A percentile compares a stretch with the other conserved stretches of the same genome.
These are phyloP conservation scores for Hamamelis virginiana DNA, from an alignment of 164 flowering plant species.

Conservation along the genomic window DNA sequence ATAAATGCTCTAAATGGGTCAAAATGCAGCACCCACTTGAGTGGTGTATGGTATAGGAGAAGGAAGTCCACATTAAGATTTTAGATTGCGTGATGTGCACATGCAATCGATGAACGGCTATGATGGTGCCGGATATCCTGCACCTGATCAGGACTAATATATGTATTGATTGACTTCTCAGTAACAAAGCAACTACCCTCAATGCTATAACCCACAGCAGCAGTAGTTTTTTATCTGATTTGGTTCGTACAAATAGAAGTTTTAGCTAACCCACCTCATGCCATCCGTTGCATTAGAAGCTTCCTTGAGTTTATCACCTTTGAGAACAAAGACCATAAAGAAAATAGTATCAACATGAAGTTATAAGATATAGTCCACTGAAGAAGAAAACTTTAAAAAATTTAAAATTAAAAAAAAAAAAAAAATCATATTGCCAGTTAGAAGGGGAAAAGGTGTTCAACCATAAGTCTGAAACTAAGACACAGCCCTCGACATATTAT, in stretches of 20 bases:
- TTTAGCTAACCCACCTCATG: conserved; percentile 36
- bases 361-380: background rate
- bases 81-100: background rate
- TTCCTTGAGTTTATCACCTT: conserved; percentile 39
- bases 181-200: background rate
- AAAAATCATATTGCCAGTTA: background rate
- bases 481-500: too few species aligned
- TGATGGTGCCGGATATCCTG: too few species aligned
- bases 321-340: conserved; percentile 10
- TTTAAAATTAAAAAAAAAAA: background rate
- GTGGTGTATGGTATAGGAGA: background rate
- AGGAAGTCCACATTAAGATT: background rate
- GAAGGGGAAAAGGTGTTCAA: background rate
- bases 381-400: background rate
- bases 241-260: background rate
- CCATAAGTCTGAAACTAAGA: too few species aligned
- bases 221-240: background rate
- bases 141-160: too few species aligned
- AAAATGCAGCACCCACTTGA: background rate
- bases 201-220: background rate
- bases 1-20: too few species aligned
- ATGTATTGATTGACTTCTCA: too few species aligned
- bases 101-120: too few species aligned
- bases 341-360: conserved; percentile 4
- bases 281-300: conserved; percentile 21